Conservation (phyloP, 2,329 filamentous ascomycete genomes). For the Ceratocystiopsis brevicomis region DNA sequence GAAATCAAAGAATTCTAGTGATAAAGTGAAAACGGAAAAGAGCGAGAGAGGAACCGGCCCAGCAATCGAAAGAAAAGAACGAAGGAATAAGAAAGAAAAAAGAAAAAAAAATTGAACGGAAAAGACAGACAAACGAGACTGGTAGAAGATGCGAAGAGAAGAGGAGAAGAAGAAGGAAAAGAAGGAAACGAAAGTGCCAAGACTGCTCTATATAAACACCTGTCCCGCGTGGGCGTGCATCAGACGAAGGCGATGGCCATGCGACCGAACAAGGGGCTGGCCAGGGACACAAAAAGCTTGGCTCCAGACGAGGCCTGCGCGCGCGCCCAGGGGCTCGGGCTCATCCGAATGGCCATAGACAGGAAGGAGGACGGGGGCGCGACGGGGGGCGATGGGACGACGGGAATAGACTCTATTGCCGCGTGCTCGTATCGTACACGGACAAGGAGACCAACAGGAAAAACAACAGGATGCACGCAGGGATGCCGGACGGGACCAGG, state of each 20-base stretch:
- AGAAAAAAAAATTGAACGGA: slow-evolving; percentile 9
- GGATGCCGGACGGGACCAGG: too few species aligned
- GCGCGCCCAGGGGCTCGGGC: too few species aligned
- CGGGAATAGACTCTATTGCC: too few species aligned
- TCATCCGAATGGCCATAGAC: background rate
- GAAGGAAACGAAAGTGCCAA: background rate
- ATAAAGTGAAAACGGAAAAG: slow-evolving; percentile 29
- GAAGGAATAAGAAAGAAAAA: slow-evolving; percentile 15
- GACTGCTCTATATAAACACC: slow-evolving; percentile 2
- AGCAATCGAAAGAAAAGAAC: slow-evolving; percentile 24
- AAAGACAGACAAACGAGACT: slow-evolving; percentile 4
- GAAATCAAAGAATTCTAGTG: slow-evolving; percentile 4
- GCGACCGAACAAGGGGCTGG: background rate
- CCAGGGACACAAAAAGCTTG: background rate
- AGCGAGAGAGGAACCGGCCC: slow-evolving; percentile 22
- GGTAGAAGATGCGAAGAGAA: slow-evolving; percentile 1
- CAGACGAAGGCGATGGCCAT: background rate
- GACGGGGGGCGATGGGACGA: background rate
- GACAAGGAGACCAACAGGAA: too few species aligned
- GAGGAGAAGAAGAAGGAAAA: slow-evolving; percentile 1
- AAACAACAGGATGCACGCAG: too few species aligned
- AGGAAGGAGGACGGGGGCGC: background rate
- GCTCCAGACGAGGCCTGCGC: too few species aligned
- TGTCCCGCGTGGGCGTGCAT: background rate
- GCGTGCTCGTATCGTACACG: too few species aligned